Conservation (phyloP, 176 grass and related monocot species). For the Carex cristatella region DNA sequence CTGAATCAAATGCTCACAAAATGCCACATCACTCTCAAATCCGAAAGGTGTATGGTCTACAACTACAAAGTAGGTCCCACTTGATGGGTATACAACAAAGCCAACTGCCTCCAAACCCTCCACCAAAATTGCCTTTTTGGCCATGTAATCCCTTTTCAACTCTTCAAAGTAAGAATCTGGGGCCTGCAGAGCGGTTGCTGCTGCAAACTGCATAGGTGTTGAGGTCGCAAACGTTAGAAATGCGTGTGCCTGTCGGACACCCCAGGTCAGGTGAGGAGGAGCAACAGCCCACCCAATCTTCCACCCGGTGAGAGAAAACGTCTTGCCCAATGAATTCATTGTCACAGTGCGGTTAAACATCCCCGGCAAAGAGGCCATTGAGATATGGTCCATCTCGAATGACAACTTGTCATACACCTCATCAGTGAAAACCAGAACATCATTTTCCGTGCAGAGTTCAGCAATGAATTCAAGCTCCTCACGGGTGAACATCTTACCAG, state of each 20-base stretch:
- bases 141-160: constrained; percentile 63
- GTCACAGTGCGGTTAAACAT: constrained; percentile 97
- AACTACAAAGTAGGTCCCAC: constrained; percentile 87
- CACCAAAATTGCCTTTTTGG: constrained; percentile 68
- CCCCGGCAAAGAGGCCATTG: constrained; percentile 74
- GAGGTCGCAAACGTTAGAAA: constrained; percentile 86
- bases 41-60: constrained; percentile 94
- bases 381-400: constrained; percentile 85
- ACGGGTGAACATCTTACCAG: constrained; percentile 93
- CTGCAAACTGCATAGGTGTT: constrained; percentile 90
- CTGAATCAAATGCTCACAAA: constrained; percentile 86
- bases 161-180: constrained; percentile 84
- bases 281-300: constrained; percentile 97
- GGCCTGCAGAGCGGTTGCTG: constrained; percentile 41
- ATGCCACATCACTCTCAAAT: constrained; percentile 61
- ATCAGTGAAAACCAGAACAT: constrained; percentile 81
- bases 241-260: constrained; percentile 91
- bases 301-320: constrained; percentile 95
- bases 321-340: constrained; percentile 94
- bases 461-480: constrained; percentile 87
- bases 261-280: constrained; percentile 84
- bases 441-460: constrained; percentile 75
- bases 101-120: constrained; percentile 68
- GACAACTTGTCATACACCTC: constrained; percentile 93
- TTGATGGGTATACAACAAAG: constrained; percentile 83